These are phyloP conservation scores for Fusarium nodosum DNA, from an alignment of 2,329 filamentous ascomycete genomes.

Conservation along the genomic window DNA sequence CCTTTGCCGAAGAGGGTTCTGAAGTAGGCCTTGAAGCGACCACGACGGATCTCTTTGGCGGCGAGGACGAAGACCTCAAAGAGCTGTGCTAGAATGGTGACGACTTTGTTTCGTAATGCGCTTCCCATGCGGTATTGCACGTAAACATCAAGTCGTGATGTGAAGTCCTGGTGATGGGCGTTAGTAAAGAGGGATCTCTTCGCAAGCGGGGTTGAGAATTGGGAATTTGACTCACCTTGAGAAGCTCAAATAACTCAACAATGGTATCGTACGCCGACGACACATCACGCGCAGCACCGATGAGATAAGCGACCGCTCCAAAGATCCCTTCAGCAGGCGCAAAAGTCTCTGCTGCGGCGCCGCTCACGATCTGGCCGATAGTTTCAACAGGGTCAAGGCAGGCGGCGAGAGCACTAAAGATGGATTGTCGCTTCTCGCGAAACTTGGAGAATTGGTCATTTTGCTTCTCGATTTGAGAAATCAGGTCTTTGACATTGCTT, in stretches of 20 bases:
- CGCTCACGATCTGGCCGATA: constrained; percentile 56
- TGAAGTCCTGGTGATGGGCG: constrained; percentile 55
- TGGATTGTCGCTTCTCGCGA: constrained; percentile 52
- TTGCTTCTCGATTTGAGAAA: constrained; percentile 52
- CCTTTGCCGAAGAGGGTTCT: constrained; percentile 57
- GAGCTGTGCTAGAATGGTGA: constrained; percentile 58
- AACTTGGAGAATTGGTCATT: constrained; percentile 57
- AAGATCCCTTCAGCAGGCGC: constrained; percentile 59
- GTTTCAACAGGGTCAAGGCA: constrained; percentile 57
- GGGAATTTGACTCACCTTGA: constrained; percentile 51
- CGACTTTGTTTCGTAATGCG: constrained; percentile 57
- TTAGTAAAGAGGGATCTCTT: constrained; percentile 3
- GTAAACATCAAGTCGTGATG: constrained; percentile 58
- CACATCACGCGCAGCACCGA: constrained; percentile 61
- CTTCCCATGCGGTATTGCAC: constrained; percentile 55
- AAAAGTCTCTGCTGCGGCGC: constrained; percentile 56
- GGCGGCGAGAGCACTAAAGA: constrained; percentile 54
- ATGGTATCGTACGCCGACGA: constrained; percentile 62
- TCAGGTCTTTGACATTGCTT: constrained; percentile 52
- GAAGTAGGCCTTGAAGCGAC: constrained; percentile 59
- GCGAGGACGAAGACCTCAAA: constrained; percentile 62
- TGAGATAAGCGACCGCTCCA: constrained; percentile 59
- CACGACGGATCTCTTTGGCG: constrained; percentile 58
- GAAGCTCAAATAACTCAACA: constrained; percentile 58
- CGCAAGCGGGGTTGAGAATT: constrained; percentile 29